Evolutionary conservation across 495 filamentous ascomycete species (phyloP), one percentile per base, ranked within the genome.

Genomic region (Halenospora varia): DNA sequence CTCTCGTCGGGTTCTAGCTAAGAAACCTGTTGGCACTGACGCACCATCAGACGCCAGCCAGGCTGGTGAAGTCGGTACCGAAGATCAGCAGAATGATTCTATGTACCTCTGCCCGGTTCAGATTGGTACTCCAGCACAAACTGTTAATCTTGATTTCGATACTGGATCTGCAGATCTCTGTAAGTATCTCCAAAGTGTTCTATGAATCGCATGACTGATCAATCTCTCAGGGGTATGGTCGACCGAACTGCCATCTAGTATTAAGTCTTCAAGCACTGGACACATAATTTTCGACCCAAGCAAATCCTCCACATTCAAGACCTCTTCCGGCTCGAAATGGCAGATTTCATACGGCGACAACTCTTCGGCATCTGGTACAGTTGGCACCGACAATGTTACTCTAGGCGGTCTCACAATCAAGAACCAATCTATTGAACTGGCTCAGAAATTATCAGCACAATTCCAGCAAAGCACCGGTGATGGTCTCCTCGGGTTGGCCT

Each of bases 111-210:
- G 82, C 49, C 73, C 79, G 50, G 80, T 92, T 42, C 57, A 66
- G 4, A 86, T 92, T 62, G 89, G 89, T 25, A 87, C 82, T 0
- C 87, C 87, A 10, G 72, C 75, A 2, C 87, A 92, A 75, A 84
- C 70, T 40, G 51, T 90, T 55, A 79, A 73, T 48, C 66, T 92
- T 48, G 84, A 90, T 66, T 89, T 92, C 61, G 88, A 93, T 70
- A 90, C 88, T 25, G 89, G 87, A 10, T 88, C 86, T 45, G 76
- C 85, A 6, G 88, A 91, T 77, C 75, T 90, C 40, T 93, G 87
- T 92, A 76, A 57, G 78, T 63, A 40, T 6, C 10, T 1, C 29
- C 41, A 42, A 18, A 4, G 11, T 18, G 11, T 10, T 2, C 15
- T 25, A 40, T 9, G 35, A 15, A n/a, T 29, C 44, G 46, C 17